Percentiles rank a stretch among this genome's conserved stretches.
Evolutionary conservation across 2,329 filamentous ascomycete genomes (phyloP).

Genomic region (Grosmannia penicillata): DNA sequence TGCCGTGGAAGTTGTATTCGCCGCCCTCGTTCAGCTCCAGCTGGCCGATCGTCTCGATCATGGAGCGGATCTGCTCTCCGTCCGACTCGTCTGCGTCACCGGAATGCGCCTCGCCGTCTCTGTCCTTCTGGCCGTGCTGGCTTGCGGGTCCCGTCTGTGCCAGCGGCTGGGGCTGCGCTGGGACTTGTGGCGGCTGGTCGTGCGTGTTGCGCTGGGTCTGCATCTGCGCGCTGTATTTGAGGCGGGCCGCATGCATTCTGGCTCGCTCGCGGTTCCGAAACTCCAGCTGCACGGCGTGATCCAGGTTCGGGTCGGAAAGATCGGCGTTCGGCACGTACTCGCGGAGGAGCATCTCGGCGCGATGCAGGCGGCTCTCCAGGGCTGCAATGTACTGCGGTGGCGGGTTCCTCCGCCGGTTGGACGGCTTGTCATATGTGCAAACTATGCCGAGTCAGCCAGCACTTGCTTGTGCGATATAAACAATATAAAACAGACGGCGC

Average conservation of each 20-base stretch:
- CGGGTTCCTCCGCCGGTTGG: conserved; percentile 78
- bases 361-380: conserved; percentile 67
- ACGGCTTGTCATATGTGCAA: conserved; percentile 91
- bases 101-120: background rate
- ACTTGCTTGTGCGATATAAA: background rate
- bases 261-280: conserved; percentile 39
- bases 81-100: background rate
- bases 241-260: conserved; percentile 25
- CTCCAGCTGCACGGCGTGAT: conserved; percentile 61
- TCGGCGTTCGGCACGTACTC: conserved; percentile 74
- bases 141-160: too few species aligned
- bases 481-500: conserved; percentile 1
- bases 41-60: conserved; percentile 86
- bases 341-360: conserved; percentile 65
- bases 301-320: conserved; percentile 70
- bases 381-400: conserved; percentile 89
- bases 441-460: conserved; percentile 35
- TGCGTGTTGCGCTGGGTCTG: conserved; percentile 6
- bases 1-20: conserved; percentile 89
- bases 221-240: background rate
- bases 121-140: background rate
- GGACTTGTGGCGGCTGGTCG: conserved; percentile 19
- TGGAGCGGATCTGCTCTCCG: conserved; percentile 52
- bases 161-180: background rate
- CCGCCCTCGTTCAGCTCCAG: conserved; percentile 84